Base-by-base conservation (phyloP, 1,284 basidiomycete species). In the Dichomitus squalens region DNA sequence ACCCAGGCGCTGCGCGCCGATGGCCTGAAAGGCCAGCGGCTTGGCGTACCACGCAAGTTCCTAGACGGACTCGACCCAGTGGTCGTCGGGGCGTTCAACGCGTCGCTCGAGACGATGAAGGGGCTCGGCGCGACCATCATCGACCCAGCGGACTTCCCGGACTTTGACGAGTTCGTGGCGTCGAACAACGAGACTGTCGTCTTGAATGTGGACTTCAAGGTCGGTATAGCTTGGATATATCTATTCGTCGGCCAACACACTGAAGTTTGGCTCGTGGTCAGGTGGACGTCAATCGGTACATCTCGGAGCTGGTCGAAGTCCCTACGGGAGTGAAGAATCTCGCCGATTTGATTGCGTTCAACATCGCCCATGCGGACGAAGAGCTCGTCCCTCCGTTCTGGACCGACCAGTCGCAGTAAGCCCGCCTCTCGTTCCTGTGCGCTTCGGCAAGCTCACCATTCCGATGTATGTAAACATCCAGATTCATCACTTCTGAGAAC, bases 301-400 rank as follows among this genome's bases (percentile, higher is more conserved):
- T 77, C 23, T 57, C 64, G 3, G 70, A 66, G 2, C 64, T 77
- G 4, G 46, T 72, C 9, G 62, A 70, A 16, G 72, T 75, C 9
- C 75, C 76, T 8, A 76, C 74, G 0, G 72, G 72, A 1, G 74
- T 74, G 7, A 70, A 65, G 48, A 66, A 65, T 33, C 68, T 81
- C 14, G 73, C 72, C 0, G 76, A 78, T 59, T 46, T 81, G 31
- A 79, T 81, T 14, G 34, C 48, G 34, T 81, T 79, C 66, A 79
- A 81, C 55, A 67, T 67, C 14, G 73, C 72, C 7, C 71, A 81
- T 53, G 74, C 75, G 16, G 68, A 72, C 27, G 65, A 74, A 44
- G 79, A 80, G 64, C 71, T 77, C 29, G 68, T 72, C 4, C 68
- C 70, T 7, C 75, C 79, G 5, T 76, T 73, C 58, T 72, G 76